A percentile compares a stretch with the other conserved stretches of the same genome.
Evolutionary conservation across 2,329 filamentous ascomycete species (phyloP).

Genomic region (Plectosphaerella plurivora): DNA sequence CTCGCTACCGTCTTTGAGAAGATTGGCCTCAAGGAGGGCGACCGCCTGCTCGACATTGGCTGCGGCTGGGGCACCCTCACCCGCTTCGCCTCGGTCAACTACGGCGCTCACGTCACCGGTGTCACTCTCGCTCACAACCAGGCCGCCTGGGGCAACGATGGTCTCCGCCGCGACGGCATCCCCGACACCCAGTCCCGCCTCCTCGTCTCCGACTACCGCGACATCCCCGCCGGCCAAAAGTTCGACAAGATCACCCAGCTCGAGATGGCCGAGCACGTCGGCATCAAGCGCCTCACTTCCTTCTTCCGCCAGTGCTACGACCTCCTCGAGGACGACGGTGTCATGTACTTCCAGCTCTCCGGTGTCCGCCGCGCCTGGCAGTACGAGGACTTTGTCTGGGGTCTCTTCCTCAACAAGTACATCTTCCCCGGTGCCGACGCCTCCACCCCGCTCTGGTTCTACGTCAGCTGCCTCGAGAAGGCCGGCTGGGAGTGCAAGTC

Average conservation of each 20-base stretch:
- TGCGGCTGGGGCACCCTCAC: constrained; percentile 97
- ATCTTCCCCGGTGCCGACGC: constrained; percentile 97
- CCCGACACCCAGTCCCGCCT: constrained; percentile 86
- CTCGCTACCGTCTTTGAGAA: constrained; percentile 93
- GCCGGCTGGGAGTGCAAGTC: constrained; percentile 83
- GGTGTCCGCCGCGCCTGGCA: constrained; percentile 94
- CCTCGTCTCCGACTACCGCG: constrained; percentile 95
- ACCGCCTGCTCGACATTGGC: constrained; percentile 87
- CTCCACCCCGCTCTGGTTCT: constrained; percentile 85
- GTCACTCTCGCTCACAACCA: constrained; percentile 94
- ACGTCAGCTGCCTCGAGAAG: constrained; percentile 78
- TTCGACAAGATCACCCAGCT: constrained; percentile 97
- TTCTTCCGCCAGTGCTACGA: constrained; percentile 87
- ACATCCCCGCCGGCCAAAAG: constrained; percentile 69
- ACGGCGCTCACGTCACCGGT: constrained; percentile 80
- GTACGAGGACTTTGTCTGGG: constrained; percentile 97
- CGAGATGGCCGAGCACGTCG: constrained; percentile 98
- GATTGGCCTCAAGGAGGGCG: constrained; percentile 76
- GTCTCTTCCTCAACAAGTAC: constrained; percentile 99
- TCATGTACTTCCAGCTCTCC: constrained; percentile 94
- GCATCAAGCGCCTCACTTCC: constrained; percentile 76
- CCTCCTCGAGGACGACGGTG: constrained; percentile 94
- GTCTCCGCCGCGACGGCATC: constrained; percentile 76
- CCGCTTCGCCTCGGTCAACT: constrained; percentile 89
- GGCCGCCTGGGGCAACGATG: constrained; percentile 93